Evolutionary conservation across 2,329 filamentous ascomycete species (phyloP), one percentile per base, ranked within the genome.

Genomic region (Penicillium janthinellum): DNA sequence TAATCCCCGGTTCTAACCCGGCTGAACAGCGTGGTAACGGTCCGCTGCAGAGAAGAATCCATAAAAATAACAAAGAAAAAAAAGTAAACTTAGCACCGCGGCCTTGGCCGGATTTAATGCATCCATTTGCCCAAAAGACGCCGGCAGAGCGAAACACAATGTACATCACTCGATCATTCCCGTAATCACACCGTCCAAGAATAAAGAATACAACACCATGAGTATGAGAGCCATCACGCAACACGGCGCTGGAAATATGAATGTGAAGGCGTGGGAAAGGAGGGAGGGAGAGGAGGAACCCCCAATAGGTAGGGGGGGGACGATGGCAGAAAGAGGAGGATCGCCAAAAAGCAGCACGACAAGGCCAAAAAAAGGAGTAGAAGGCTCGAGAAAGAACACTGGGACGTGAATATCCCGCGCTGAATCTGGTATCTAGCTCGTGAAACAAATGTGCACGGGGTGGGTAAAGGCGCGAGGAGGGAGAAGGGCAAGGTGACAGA

Each of bases 101-200:
- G 52, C 41, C 57, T 35, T 47, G 20, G 54, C 52, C 62, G 55
- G 48, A 59, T 65, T 59, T 60, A 63, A 67, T 69, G 67, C 67
- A 69, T 66, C 52, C 52, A 55, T 45, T 55, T 65, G 57, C 65
- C 65, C 62, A 64, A 31, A 41, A 58, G 57, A 69, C 66, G 61
- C 65, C 67, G 53, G 54, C 54, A 63, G 28, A 66, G 63, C 63
- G 58, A 60, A 64, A 70, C 63, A 56, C 63, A 66, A 70, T 64
- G 60, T 67, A 69, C 65, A 67, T 60, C 60, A 67, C 58, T 61
- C 62, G 37, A 60, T 58, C 56, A 60, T 58, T 58, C 51, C 63
- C 59, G 51, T 53, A 52, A 57, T 59, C 49, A 38, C 56, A 51
- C 44, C 54, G 55, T 50, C 48, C 52, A 38, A 25, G 37, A 55